phyloP scores from a whole-genome alignment of 805 yeast genomes.

The Monosporozyma aerobia region DNA sequence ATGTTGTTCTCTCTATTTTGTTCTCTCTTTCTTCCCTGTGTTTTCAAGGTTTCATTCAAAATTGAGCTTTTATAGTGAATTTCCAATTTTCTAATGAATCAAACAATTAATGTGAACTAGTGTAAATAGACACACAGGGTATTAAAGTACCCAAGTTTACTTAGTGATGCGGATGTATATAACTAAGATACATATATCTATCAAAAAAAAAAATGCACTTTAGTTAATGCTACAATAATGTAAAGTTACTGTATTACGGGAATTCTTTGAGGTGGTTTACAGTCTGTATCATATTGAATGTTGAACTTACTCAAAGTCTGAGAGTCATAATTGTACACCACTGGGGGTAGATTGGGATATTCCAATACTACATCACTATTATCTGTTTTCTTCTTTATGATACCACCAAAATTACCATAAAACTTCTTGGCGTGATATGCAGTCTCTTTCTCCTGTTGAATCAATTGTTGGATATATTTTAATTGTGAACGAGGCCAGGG shows the following conservation, averaged over 20 bases:
- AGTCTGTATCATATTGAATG: constrained; percentile 7
- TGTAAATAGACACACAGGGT: too few species aligned
- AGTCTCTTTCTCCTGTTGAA: constrained; percentile 41
- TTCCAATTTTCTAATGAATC: too few species aligned
- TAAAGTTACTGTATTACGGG: constrained; percentile 12
- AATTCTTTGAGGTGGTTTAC: constrained; percentile 5
- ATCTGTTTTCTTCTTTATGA: constrained; percentile 19
- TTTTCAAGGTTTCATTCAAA: background rate
- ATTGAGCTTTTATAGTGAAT: too few species aligned
- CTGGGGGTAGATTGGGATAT: constrained; percentile 32
- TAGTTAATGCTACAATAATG: too few species aligned
- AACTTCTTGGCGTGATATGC: constrained; percentile 32
- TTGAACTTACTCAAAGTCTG: constrained; percentile 17
- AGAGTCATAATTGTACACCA: constrained; percentile 17
- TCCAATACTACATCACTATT: constrained; percentile 13
- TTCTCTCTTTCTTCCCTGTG: background rate
- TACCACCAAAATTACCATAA: constrained; percentile 31
- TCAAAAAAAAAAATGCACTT: background rate
- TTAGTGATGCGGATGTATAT: background rate
- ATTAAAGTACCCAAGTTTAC: background rate
- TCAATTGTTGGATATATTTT: constrained; percentile 43
- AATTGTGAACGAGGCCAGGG: constrained; percentile 44
- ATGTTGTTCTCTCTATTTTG: background rate
- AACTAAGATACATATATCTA: background rate
- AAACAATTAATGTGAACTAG: too few species aligned